These are phyloP conservation scores for Cyberlindnera lachancei DNA, from an alignment of 805 yeast species.

Conservation along the genomic window DNA sequence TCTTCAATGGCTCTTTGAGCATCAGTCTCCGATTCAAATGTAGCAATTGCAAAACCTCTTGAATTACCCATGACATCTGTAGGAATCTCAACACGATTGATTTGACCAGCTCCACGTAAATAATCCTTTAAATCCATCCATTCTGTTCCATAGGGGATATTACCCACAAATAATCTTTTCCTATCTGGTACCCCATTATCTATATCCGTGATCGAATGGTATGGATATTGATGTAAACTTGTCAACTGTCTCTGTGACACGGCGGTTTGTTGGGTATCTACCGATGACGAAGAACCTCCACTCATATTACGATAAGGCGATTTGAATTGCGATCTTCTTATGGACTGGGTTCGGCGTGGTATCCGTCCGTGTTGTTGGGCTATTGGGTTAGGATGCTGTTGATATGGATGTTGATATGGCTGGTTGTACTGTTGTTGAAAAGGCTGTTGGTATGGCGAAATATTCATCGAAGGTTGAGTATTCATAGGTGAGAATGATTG, in stretches of 20 bases:
- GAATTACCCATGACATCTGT: conserved; percentile 29
- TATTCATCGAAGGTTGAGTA: no score
- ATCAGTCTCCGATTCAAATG: conserved; percentile 37
- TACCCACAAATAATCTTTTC: conserved; percentile 44
- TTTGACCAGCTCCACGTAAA: conserved; percentile 21
- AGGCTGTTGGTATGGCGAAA: no score
- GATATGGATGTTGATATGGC: no score
- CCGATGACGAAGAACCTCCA: no score
- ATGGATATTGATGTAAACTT: conserved; percentile 18
- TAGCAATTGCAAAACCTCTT: conserved; percentile 62
- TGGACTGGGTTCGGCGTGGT: no score
- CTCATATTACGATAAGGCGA: no score
- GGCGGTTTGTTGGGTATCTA: no score
- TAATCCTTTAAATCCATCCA: conserved; percentile 34
- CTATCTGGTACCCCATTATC: conserved; percentile 22
- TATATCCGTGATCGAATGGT: conserved; percentile 18
- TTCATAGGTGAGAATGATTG: no score
- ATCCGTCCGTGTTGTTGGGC: no score
- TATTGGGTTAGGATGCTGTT: no score
- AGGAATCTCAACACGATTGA: conserved; percentile 31
- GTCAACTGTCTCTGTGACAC: conserved; percentile 14
- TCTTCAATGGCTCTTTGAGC: conserved; percentile 40
- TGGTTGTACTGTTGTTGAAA: no score
- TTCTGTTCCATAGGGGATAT: conserved; percentile 41
- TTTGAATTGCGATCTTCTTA: no score